Evolutionary conservation across 148 eudicot species (phyloP), one percentile per base, ranked within the genome.

Genomic region (Pouteria glomerata): DNA sequence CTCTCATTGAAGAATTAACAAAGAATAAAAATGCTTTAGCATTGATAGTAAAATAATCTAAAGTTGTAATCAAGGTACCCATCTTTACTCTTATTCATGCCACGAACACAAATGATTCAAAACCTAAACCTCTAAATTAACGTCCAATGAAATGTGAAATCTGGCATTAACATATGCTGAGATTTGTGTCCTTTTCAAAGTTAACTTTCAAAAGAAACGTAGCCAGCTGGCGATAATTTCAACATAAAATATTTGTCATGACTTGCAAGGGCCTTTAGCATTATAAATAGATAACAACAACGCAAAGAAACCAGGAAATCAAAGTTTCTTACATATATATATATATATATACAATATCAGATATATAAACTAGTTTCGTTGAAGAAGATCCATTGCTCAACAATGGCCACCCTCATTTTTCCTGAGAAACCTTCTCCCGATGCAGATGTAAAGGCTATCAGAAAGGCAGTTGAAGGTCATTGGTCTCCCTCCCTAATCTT

Each of bases 381-480:
- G 27, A 24, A 15, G n/a, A 30, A 1, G n/a, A n/a, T n/a, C n/a
- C n/a, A n/a, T n/a, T n/a, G 16, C 26, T 3, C 39, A 52, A 70
- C 3, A 57, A 91, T 93, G 98, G 90, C 92, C 58, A 90, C 92
- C 79, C 81, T 93, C 27, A 57, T 80, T 63, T 85, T 76, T 52
- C 90, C 89, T 47, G 87, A 84, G 11, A 71, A 85, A 63, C 70
- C 85, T 70, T 92, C 93, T 78, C 87, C 96, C 51, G 65, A 78
- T 82, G 89, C 86, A 18, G 98, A 93, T 85, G 98, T 96, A 27
- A 90, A 88, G 69, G 86, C 85, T 35, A 83, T 93, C 68, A 75
- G 72, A 58, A 84, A 90, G 77, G 98, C 98, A 65, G 86, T 85
- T 69, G 79, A 93, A 77, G 92, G 98, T 91, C 37, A 12, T 55